Conservation (phyloP, 495 filamentous ascomycete species). For the Hyaloscypha bicolor region DNA sequence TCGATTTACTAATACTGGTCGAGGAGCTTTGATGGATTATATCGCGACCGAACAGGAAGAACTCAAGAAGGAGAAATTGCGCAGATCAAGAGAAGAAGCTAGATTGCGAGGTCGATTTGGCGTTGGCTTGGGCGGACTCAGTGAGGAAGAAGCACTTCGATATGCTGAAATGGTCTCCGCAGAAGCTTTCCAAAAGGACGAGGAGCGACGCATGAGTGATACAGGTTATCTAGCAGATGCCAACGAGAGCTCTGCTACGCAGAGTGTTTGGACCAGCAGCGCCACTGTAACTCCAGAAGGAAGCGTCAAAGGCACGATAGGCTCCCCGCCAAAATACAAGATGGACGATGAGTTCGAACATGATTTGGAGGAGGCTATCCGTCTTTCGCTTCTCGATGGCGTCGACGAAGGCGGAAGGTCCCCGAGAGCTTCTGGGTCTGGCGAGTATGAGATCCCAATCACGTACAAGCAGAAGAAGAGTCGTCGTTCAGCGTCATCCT, state of each 20-base stretch:
- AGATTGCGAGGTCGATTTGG: slow-evolving; percentile 79
- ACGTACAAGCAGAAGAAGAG: slow-evolving; percentile 51
- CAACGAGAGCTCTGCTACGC: slow-evolving; percentile 49
- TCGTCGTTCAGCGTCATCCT: slow-evolving; percentile 40
- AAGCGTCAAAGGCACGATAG: slow-evolving; percentile 42
- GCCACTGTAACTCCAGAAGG: slow-evolving; percentile 54
- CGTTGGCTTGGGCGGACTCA: slow-evolving; percentile 74
- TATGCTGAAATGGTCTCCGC: slow-evolving; percentile 89
- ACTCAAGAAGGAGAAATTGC: slow-evolving; percentile 70
- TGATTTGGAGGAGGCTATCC: slow-evolving; percentile 80
- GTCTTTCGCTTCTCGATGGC: slow-evolving; percentile 69
- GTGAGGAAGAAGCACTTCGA: slow-evolving; percentile 83
- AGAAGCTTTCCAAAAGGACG: slow-evolving; percentile 68
- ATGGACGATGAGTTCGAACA: slow-evolving; percentile 67
- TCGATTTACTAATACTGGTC: slow-evolving; percentile 59
- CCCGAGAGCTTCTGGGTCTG: slow-evolving; percentile 65
- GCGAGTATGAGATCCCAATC: slow-evolving; percentile 54
- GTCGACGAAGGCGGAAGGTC: slow-evolving; percentile 71
- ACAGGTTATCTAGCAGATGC: slow-evolving; percentile 50
- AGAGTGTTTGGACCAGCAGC: slow-evolving; percentile 46
- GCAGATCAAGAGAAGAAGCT: slow-evolving; percentile 58
- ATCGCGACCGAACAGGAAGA: slow-evolving; percentile 83
- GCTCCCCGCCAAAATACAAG: slow-evolving; percentile 47
- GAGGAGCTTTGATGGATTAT: slow-evolving; percentile 70
- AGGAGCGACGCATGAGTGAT: slow-evolving; percentile 58